Conservation (phyloP, 768 basidiomycete genomes). For the Lyophyllum atratum region DNA sequence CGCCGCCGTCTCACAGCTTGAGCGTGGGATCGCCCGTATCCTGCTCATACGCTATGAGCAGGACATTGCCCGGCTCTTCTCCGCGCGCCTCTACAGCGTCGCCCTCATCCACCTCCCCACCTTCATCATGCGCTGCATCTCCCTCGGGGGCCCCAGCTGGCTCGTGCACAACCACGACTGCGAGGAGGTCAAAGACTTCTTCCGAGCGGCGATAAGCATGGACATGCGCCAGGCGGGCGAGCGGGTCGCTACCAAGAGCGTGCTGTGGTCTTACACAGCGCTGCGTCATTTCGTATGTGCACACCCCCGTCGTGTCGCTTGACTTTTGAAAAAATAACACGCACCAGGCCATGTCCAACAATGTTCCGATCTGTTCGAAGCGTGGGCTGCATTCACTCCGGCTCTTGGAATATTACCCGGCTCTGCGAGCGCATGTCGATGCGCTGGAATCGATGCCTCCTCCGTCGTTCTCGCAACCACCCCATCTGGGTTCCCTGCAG, state of each 20-base stretch:
- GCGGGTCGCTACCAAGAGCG: conserved; percentile 77
- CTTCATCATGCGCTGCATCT: conserved; percentile 64
- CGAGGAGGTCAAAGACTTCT: conserved; percentile 76
- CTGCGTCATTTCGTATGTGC: conserved; percentile 69
- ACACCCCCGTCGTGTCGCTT: conserved; percentile 13
- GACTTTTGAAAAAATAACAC: not conserved
- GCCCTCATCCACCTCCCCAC: conserved; percentile 68
- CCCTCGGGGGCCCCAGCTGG: conserved; percentile 68
- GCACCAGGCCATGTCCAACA: conserved; percentile 66
- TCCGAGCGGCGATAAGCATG: conserved; percentile 70
- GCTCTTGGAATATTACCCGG: conserved; percentile 60
- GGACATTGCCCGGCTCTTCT: conserved; percentile 75
- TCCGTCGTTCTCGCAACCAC: conserved; percentile 63
- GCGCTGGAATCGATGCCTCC: conserved; percentile 58
- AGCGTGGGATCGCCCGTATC: conserved; percentile 67
- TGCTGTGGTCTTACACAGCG: conserved; percentile 79
- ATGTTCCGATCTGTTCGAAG: conserved; percentile 62
- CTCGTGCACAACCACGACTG: conserved; percentile 63
- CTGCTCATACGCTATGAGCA: conserved; percentile 72
- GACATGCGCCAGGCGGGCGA: conserved; percentile 79
- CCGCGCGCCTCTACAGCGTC: conserved; percentile 65
- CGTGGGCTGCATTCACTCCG: conserved; percentile 69
- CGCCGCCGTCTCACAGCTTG: conserved; percentile 64
- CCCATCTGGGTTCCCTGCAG: conserved; percentile 59
- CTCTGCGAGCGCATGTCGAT: conserved; percentile 63